Conservation (phyloP, 495 filamentous ascomycete species). For the Neurospora sp. region DNA sequence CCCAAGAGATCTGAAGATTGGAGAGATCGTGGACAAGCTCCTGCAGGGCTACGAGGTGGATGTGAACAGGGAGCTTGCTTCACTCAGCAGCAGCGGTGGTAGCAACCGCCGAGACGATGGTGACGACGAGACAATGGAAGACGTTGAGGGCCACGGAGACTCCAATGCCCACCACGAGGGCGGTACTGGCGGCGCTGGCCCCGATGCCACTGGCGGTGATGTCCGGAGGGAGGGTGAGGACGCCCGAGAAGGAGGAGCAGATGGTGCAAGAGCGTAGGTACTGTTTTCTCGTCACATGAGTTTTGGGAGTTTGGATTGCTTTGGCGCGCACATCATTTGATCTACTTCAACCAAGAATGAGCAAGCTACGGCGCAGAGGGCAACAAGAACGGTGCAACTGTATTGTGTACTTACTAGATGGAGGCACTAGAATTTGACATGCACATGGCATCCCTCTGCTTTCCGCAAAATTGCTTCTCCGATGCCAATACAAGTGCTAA, state of each 20-base stretch:
- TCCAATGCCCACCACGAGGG: slow-evolving; percentile 45
- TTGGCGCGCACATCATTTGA: background rate
- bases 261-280: slow-evolving; percentile 99
- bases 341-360: background rate
- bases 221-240: slow-evolving; percentile 80
- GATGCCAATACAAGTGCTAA: slow-evolving; percentile 21
- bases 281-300: slow-evolving; percentile 29
- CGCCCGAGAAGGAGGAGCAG: slow-evolving; percentile 82
- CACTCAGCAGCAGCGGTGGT: slow-evolving; percentile 49
- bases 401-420: slow-evolving; percentile 20
- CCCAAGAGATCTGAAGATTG: slow-evolving; percentile 67
- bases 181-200: slow-evolving; percentile 67
- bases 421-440: slow-evolving; percentile 9
- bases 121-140: slow-evolving; percentile 77
- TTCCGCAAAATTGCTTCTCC: background rate
- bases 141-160: slow-evolving; percentile 59
- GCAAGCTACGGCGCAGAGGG: slow-evolving; percentile 7
- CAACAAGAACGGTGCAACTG: background rate
- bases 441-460: slow-evolving; percentile 4
- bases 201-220: slow-evolving; percentile 81
- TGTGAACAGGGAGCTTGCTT: slow-evolving; percentile 63
- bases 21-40: slow-evolving; percentile 71
- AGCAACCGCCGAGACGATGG: slow-evolving; percentile 50
- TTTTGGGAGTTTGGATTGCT: slow-evolving; percentile 12
- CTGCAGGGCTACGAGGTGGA: slow-evolving; percentile 87